Conservation (phyloP, 345 rosid species). For the Sisymbrium irio region DNA sequence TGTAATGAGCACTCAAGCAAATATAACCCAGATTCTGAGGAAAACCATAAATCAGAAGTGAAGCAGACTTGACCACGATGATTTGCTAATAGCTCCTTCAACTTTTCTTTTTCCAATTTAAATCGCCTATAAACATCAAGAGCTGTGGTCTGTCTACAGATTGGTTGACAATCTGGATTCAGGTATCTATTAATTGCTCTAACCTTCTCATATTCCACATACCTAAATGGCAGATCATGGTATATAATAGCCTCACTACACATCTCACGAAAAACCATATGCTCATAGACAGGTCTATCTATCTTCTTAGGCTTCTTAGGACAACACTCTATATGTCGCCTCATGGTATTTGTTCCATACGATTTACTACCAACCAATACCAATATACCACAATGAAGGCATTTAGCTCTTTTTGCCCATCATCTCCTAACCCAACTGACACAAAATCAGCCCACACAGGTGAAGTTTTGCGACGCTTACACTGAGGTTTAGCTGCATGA, state of each 20-base stretch:
- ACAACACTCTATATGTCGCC: no score
- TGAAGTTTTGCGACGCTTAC: no score
- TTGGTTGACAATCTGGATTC: background rate
- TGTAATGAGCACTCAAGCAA: background rate
- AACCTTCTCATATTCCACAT: background rate
- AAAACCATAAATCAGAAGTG: background rate
- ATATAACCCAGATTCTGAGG: background rate
- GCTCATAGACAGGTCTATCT: background rate
- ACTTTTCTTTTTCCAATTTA: background rate
- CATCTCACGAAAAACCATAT: background rate
- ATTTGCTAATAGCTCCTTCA: background rate
- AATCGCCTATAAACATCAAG: background rate
- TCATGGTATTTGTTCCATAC: no score
- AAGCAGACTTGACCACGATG: background rate
- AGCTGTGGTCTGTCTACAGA: background rate
- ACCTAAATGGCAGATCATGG: no score
- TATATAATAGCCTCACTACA: no score
- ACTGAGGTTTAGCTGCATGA: no score
- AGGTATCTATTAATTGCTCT: background rate
- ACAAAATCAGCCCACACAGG: no score
- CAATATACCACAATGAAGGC: no score
- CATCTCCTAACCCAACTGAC: no score
- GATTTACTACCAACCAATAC: no score
- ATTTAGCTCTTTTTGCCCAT: no score
- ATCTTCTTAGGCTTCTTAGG: background rate